Conservation (phyloP, 805 yeast genomes). For the Barnettozyma pratensis region DNA sequence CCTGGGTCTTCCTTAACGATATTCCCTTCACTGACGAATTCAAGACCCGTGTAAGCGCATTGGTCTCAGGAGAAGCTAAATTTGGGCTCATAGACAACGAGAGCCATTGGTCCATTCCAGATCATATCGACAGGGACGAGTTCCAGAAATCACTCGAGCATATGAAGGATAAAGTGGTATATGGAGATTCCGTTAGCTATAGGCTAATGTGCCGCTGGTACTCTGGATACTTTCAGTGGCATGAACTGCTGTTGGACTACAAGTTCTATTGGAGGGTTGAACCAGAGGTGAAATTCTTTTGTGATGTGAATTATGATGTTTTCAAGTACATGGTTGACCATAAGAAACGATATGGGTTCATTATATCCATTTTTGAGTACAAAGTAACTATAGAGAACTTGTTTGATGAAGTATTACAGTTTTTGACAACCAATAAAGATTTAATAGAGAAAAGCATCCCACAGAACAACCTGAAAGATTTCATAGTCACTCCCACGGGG, state of each 20-base stretch:
- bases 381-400: slow-evolving; percentile 28
- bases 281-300: slow-evolving; percentile 68
- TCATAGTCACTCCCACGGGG: slow-evolving; percentile 65
- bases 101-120: slow-evolving; percentile 81
- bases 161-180: slow-evolving; percentile 53
- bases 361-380: slow-evolving; percentile 73
- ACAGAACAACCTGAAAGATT: slow-evolving; percentile 57
- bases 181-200: slow-evolving; percentile 71
- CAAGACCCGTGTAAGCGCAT: slow-evolving; percentile 43
- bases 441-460: slow-evolving; percentile 32
- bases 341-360: slow-evolving; percentile 65
- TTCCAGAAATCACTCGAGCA: slow-evolving; percentile 59
- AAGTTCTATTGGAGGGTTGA: slow-evolving; percentile 94
- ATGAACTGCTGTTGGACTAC: slow-evolving; percentile 58
- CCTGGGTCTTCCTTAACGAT: slow-evolving; percentile 91
- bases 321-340: slow-evolving; percentile 55
- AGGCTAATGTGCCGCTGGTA: slow-evolving; percentile 90
- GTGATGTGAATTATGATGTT: slow-evolving; percentile 60
- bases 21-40: slow-evolving; percentile 70
- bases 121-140: slow-evolving; percentile 64
- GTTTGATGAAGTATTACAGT: slow-evolving; percentile 43
- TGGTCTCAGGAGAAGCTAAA: slow-evolving; percentile 62
- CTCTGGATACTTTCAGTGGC: slow-evolving; percentile 79
- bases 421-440: slow-evolving; percentile 8
- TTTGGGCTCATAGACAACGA: slow-evolving; percentile 71